Base-by-base conservation (phyloP, 129 eudicot genomes). In the Gnaphalium uliginosum region DNA sequence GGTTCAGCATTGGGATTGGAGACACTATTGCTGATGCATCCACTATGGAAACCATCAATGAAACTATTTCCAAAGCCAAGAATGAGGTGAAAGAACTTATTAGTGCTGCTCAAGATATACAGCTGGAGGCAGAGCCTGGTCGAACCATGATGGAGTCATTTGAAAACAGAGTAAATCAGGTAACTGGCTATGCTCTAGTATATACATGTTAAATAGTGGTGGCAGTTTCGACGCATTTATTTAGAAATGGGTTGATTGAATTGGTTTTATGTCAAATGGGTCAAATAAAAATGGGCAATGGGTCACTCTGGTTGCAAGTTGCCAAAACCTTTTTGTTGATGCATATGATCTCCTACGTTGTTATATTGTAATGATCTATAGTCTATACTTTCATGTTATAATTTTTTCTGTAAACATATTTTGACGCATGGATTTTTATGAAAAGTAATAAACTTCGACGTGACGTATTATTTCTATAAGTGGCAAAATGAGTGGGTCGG, bases 1-100 rank as follows among this genome's bases (percentile, higher is more conserved):
- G 86, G 62, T 95, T 95, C 69, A 95, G 99, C 68, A 95, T 95
- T 32, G 99, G 99, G 27, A 95, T 95, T 81, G 99, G 99, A 74
- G 99, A 56, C 62, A 21, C 62, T 3, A 21, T 57, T 57, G 62
- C 26, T 57, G 62, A 57, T 57, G 62, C 23, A 57, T 18, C 62
- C 62, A 57, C 62, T 57, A 57, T 57, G 24, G 62, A 57, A 21
- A 57, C 62, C n/a, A 93, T 93, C 25, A 89, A 88, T 82, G 93
- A 90, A 79, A 93, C 97, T 30, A 93, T 93, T 29, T 90, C 96
- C 27, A 84, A 79, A 63, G 98, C 98, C 37, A 93, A 93, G 80
- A 88, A 79, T 66, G 87, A 91, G 69, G 98, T 93, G 87, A 90
- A 93, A 80, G 88, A 88, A 26, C 92, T 93, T 70, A 88, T 93